Base-by-base conservation (phyloP, 2,329 filamentous ascomycete genomes). In the Lachnum nothofagi region DNA sequence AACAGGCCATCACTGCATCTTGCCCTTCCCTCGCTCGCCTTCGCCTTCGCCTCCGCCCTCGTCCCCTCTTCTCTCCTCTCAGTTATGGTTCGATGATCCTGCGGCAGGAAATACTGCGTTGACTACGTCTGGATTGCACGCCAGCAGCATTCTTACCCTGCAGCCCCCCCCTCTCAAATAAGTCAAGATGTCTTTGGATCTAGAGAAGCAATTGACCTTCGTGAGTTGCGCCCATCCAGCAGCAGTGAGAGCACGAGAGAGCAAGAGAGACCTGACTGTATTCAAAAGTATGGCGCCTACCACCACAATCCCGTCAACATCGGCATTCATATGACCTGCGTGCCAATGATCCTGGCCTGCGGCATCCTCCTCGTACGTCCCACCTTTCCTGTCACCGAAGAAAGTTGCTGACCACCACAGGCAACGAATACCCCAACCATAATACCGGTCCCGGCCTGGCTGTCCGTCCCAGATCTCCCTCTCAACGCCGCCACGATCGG, bases 201-300 rank as follows among this genome's bases (percentile, higher is more conserved):
- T 93, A 44, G 88, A 93, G 72, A 86, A 82, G 66, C 88, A 91
- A 65, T 76, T 93, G 62, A 81, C 80, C 69, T 91, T 91, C 71
- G 88, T 93, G 80, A 68, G 85, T 69, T 38, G 38, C 43, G 14
- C n/a, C n/a, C 16, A 40, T 29, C 41, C 14, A 34, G 37, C 42
- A 16, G 29, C 16, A 20, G 25, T 45, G 14, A 12, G 5, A 19
- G 20, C 35, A 24, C 33, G 37, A 16, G 33, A n/a, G n/a, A n/a
- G n/a, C n/a, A n/a, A n/a, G n/a, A n/a, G n/a, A n/a, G n/a, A 43
- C 40, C 59, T 59, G 43, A 60, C 23, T 44, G 22, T 10, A 29
- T 37, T 58, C 48, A 58, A 27, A 27, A 93, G 88, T 93, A 93
- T 73, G 88, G 87, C 67, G 79, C 86, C 51, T 91, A 93, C 65